A percentile compares a stretch with the other conserved stretches of the same genome.
phyloP scores from a whole-genome alignment of 345 rosid genomes.

The Gossypium arboreum region DNA sequence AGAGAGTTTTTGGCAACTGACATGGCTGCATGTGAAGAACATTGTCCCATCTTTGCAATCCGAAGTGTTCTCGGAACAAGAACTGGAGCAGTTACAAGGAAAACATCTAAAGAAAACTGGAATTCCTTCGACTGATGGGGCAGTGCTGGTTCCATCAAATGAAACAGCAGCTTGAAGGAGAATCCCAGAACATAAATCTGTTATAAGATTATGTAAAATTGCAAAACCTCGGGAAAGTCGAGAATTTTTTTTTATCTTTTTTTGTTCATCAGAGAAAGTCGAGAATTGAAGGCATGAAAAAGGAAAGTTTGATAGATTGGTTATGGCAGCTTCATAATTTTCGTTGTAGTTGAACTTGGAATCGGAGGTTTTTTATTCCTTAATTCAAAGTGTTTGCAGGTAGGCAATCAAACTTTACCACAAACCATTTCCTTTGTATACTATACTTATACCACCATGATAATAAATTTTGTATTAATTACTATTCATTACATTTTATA shows the following conservation, averaged over 20 bases:
- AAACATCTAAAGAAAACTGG: conserved; percentile 31
- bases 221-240: conserved; percentile 4
- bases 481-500: too few relatives aligned
- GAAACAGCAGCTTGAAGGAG: conserved; percentile 25
- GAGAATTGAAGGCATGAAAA: neutral
- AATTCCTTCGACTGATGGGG: conserved; percentile 17
- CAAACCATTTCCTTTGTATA: conserved; percentile 20
- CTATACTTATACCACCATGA: neutral
- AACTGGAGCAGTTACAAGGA: conserved; percentile 43
- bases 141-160: conserved; percentile 17
- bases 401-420: neutral
- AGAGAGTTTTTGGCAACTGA: conserved; percentile 72
- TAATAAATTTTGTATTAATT: neutral
- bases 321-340: neutral
- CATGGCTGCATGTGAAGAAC: conserved; percentile 68
- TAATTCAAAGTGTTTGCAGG: conserved; percentile 3
- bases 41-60: conserved; percentile 49
- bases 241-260: neutral
- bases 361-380: neutral
- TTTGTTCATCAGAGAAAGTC: neutral
- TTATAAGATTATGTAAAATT: neutral
- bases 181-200: neutral
- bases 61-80: conserved; percentile 55
- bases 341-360: neutral
- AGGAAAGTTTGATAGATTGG: neutral